A percentile compares a stretch with the other conserved stretches of the same genome.
Conservation (phyloP, 345 rosid genomes). For the Combretum micranthum region DNA sequence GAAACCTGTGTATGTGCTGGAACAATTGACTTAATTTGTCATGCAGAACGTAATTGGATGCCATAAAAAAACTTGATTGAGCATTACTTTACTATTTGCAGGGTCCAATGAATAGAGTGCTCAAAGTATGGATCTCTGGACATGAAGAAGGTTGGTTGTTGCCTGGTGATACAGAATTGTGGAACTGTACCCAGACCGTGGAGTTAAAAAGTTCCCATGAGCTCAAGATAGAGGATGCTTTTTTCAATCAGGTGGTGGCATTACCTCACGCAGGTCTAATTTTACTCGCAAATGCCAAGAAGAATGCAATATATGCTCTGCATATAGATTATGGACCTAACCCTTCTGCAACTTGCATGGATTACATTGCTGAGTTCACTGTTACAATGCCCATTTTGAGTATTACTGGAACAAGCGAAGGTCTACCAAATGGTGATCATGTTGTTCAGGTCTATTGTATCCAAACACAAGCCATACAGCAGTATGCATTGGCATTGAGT, state of each 20-base stretch:
- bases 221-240: slow-evolving; percentile 42
- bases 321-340: slow-evolving; percentile 59
- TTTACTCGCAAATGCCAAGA: slow-evolving; percentile 66
- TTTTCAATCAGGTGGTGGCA: slow-evolving; percentile 66
- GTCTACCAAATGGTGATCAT: slow-evolving; percentile 45
- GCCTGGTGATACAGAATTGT: slow-evolving; percentile 51
- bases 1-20: background rate
- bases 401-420: slow-evolving; percentile 65
- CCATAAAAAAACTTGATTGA: background rate
- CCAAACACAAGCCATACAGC: slow-evolving; percentile 75
- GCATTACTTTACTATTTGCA: slow-evolving; percentile 16
- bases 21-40: no score
- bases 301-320: slow-evolving; percentile 62
- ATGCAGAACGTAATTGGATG: background rate
- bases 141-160: slow-evolving; percentile 69
- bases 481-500: slow-evolving; percentile 59
- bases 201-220: slow-evolving; percentile 52
- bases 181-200: slow-evolving; percentile 58
- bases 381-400: slow-evolving; percentile 78
- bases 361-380: slow-evolving; percentile 67
- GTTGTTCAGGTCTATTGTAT: slow-evolving; percentile 65
- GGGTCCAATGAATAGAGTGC: slow-evolving; percentile 60
- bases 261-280: slow-evolving; percentile 49
- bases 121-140: slow-evolving; percentile 56
- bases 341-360: slow-evolving; percentile 60